Base-by-base conservation (phyloP, 371 early-diverging fungal species). In the Mortierella sp. region DNA sequence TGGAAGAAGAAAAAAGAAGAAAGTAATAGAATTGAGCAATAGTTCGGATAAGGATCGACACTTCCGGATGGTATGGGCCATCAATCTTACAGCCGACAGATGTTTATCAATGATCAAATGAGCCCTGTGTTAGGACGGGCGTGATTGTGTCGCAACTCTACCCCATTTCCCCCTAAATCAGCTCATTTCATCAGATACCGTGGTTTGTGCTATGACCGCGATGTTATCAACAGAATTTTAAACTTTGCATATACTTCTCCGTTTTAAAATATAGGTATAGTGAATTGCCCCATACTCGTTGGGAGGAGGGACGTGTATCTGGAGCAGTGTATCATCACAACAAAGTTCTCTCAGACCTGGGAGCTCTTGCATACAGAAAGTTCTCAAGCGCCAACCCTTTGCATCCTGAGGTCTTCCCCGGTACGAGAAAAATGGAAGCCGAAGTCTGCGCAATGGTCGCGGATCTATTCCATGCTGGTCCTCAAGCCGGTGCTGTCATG, bases 361-460 rank as follows among this genome's bases (percentile, higher is more conserved):
- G 93, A 18, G 92, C 92, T 28, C 91, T 95, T 64, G 97, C 97
- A 2, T 97, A 95, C 79, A 89, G 89, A n/a, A 88, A 94, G 83
- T 97, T 95, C 81, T 90, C 92, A 22, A 78, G 94, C 49, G 87
- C 95, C 51, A 98, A 98, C 75, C 97, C 97, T 22, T 88, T 98
- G 62, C 98, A 98, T 76, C 97, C 98, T 8, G 97, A 97, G 66
- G 90, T 97, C 59, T 98, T 97, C 87, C 98, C 98, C 4, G 97
- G 96, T 28, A 87, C 96, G n/a, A 92, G 98, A 64, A 91, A 94
- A 69, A 96, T 98, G 93, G 98, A 98, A 79, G 96, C 97, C 37
- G 98, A 98, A 83, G 89, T 95, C 39, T 94, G 97, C 22, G 90
- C 94, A 9, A 97, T 97, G 97, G 95, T 95, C 1, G 80, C 96